Conservation (phyloP, 129 eudicot genomes). For the Artemisia annua region DNA sequence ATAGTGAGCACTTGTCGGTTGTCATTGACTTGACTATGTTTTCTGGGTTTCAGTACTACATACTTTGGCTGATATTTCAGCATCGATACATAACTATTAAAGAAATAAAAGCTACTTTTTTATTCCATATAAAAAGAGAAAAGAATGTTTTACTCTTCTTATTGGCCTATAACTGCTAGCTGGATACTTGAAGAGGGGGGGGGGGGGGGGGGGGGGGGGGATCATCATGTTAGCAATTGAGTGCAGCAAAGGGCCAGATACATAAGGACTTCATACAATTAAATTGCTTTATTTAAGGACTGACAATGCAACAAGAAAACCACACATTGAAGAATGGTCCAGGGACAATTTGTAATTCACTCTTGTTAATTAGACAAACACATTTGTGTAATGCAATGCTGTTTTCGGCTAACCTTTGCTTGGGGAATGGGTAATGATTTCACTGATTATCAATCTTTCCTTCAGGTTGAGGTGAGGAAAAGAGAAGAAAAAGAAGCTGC, state of each 20-base stretch:
- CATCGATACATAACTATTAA: too few species aligned
- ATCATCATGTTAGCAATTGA: background rate
- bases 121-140: too few species aligned
- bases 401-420: constrained; percentile 4
- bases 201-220: too few species aligned
- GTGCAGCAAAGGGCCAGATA: background rate
- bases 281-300: background rate
- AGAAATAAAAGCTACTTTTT: too few species aligned
- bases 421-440: constrained; percentile 19
- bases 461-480: constrained; percentile 90
- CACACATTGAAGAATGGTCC: background rate
- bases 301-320: background rate
- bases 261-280: background rate
- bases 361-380: background rate
- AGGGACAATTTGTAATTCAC: background rate
- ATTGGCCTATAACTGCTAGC: too few species aligned
- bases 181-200: too few species aligned
- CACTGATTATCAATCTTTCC: constrained; percentile 17
- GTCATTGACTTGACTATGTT: too few species aligned
- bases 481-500: constrained; percentile 99
- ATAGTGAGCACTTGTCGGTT: too few species aligned
- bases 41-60: too few species aligned
- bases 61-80: too few species aligned
- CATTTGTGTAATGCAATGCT: background rate
- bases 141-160: too few species aligned